Base-by-base conservation (phyloP, 169 alveolate species). In the Fabrea salina region DNA sequence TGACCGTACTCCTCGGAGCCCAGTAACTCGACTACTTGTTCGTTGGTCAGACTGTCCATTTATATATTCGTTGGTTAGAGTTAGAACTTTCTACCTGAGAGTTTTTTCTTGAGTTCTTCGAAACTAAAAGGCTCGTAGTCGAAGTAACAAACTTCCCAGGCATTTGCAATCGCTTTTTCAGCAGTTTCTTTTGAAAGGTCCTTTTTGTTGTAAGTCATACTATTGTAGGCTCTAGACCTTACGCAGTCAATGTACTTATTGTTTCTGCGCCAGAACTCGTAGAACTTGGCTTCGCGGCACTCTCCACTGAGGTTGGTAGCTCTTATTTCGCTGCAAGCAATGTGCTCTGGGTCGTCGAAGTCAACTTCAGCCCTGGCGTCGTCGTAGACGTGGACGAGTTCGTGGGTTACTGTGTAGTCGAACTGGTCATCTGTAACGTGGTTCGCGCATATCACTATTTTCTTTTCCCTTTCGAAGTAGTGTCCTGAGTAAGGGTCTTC, bases 361-460 rank as follows among this genome's bases (percentile, higher is more conserved):
- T 67, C 59, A 1, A 67, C n/a, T 2, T 37, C 32, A 7, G 78
- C 78, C 59, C 78, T 67, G 0, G 61, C 61, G 44, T 37, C 59
- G 44, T 67, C 78, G 27, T 16, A 67, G 44, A 35, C 61, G 44
- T 67, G 30, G 37, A 67, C 37, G 35, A 67, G 8, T n/a, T 41
- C 50, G 16, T 67, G 57, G 0, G 61, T 43, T 30, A 43, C 61
- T 40, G 11, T 8, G 1, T 1, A 0, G 16, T 67, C 61, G 32
- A 67, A 67, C 11, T 67, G 61, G n/a, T 19, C 4, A 43, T 2
- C 64, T 1, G 2, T 13, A n/a, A 44, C 30, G 27, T 67, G 39
- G 27, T 67, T 67, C 8, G 78, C 78, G 35, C 78, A 67, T 1
- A 67, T 7, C 19, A 67, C 33, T 13, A 67, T 67, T 67, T 67